Percentiles rank a stretch among this genome's conserved stretches.
Conservation (phyloP, 2,329 filamentous ascomycete genomes). For the Talaromyces sp. region DNA sequence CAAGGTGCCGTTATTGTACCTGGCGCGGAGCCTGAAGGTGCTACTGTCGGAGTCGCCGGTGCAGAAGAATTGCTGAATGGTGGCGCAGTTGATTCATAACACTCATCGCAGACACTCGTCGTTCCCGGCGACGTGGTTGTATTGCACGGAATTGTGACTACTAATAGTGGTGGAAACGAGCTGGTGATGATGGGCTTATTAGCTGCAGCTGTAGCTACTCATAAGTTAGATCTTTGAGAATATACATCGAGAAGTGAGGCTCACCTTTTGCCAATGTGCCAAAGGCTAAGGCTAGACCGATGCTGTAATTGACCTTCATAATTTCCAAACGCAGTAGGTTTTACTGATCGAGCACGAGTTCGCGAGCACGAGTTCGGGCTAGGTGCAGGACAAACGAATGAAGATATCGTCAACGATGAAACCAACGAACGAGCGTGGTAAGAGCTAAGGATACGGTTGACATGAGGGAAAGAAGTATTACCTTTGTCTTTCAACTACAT, state of each 20-base stretch:
- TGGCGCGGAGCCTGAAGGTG: neutral
- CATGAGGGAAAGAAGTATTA: neutral
- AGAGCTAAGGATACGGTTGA: neutral
- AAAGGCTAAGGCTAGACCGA: constrained; percentile 9
- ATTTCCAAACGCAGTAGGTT: neutral
- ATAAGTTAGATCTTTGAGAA: neutral
- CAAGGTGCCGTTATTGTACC: neutral
- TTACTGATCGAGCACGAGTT: neutral
- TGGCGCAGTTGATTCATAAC: neutral
- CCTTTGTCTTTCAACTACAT: neutral
- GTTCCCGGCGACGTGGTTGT: neutral
- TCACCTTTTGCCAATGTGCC: neutral
- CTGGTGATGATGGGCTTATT: neutral
- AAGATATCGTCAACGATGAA: constrained; percentile 1
- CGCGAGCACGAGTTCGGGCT: neutral
- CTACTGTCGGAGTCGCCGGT: neutral
- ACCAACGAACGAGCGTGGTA: constrained; percentile 12
- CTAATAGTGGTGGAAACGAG: neutral
- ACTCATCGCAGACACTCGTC: neutral
- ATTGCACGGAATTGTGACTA: neutral
- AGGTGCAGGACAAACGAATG: constrained; percentile 4
- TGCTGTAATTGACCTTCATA: constrained; percentile 9
- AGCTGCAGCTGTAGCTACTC: neutral
- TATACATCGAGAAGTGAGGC: neutral
- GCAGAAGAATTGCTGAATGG: neutral